These are phyloP conservation scores for Marchantia paleacea DNA, from an alignment of 225 moss, liverwort and hornwort genomes.

Conservation along the genomic window DNA sequence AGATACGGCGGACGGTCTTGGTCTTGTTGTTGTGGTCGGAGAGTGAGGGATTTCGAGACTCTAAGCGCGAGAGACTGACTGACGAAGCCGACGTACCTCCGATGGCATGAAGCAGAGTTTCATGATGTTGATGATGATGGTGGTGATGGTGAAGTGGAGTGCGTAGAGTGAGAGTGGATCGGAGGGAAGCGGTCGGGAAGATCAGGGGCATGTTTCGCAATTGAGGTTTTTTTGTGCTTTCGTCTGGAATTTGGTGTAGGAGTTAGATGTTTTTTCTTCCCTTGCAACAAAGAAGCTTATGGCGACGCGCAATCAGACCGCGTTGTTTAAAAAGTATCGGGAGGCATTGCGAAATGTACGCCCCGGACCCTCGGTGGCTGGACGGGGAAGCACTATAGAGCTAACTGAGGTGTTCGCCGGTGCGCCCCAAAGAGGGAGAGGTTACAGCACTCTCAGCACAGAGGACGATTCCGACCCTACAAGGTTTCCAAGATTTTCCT, in stretches of 20 bases:
- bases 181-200: not conserved
- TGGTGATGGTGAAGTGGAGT: not conserved
- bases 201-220: not conserved
- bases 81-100: not conserved
- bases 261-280: conserved; percentile 29
- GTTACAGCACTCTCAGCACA: conserved; percentile 67
- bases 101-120: no score
- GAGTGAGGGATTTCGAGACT: conserved; percentile 2
- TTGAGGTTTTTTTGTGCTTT: conserved; percentile 1
- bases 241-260: conserved; percentile 16
- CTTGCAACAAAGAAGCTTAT: conserved; percentile 33
- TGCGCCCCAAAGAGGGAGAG: conserved; percentile 56
- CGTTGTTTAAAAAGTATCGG: conserved; percentile 89
- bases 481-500: conserved; percentile 33
- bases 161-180: conserved; percentile 11
- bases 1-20: not conserved
- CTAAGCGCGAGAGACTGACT: not conserved
- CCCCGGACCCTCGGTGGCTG: conserved; percentile 54
- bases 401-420: conserved; percentile 69
- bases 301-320: conserved; percentile 99
- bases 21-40: not conserved
- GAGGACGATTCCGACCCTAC: conserved; percentile 79
- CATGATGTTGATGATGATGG: not conserved
- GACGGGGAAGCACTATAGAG: conserved; percentile 69
- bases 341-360: conserved; percentile 84